These are phyloP conservation scores for Hordeum vulgare DNA, from an alignment of 176 grass and related monocot species.

Conservation along the genomic window DNA sequence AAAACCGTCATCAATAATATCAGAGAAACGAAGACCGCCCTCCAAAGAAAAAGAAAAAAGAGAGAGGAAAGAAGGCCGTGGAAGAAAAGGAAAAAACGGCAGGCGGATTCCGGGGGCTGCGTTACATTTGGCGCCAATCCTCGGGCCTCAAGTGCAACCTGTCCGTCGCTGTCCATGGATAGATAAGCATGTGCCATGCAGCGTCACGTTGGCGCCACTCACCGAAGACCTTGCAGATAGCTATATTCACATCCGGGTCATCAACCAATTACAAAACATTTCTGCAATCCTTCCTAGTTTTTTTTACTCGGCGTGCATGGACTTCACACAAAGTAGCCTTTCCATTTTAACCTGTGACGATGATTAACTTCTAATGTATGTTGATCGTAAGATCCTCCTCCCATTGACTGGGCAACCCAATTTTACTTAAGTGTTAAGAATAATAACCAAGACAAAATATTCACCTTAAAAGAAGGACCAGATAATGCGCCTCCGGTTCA, in stretches of 20 bases:
- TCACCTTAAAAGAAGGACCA: background rate
- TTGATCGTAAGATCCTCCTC: background rate
- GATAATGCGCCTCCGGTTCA: background rate
- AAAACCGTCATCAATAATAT: background rate
- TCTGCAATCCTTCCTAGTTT: too few relatives aligned
- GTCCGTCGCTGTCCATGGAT: background rate
- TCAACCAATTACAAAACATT: too few relatives aligned
- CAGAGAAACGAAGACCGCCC: background rate
- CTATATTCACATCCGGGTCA: background rate
- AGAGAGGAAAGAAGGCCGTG: too few relatives aligned
- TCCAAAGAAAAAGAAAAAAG: too few relatives aligned
- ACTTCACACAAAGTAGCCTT: background rate
- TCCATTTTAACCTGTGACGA: background rate
- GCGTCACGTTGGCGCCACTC: background rate
- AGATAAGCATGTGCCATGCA: constrained; percentile 5
- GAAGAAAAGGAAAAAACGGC: background rate
- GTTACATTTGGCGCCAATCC: background rate
- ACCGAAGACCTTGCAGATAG: background rate
- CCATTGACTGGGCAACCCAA: background rate
- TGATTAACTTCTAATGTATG: background rate
- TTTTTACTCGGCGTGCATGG: background rate
- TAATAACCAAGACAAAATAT: background rate
- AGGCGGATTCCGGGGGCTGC: background rate
- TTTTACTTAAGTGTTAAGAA: background rate
- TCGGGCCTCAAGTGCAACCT: background rate